phyloP scores from a whole-genome alignment of 768 basidiomycete species.

The Tricholoma furcatifolium region DNA sequence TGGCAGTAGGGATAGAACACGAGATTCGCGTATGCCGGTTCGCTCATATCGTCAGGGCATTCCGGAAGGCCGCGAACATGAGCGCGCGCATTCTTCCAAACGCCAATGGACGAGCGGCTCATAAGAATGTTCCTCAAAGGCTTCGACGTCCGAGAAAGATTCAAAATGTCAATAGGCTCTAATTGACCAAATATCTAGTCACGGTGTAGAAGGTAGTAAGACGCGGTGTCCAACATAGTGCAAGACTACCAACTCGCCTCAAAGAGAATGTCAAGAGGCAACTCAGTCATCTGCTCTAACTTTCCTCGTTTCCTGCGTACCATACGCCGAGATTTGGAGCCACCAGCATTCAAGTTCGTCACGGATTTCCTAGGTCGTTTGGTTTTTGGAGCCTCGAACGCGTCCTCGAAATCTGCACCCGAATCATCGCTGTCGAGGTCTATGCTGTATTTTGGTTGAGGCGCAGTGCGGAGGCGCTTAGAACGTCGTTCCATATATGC shows the following conservation, averaged over 20 bases:
- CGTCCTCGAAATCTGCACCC: too few species aligned
- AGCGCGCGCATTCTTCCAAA: constrained; percentile 22
- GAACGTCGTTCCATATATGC: neutral
- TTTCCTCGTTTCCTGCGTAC: neutral
- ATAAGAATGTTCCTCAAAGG: constrained; percentile 6
- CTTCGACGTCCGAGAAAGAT: constrained; percentile 20
- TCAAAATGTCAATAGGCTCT: constrained; percentile 18
- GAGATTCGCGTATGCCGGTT: constrained; percentile 24
- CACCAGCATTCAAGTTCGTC: too few species aligned
- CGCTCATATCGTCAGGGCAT: constrained; percentile 24
- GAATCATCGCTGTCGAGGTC: neutral
- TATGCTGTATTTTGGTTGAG: neutral
- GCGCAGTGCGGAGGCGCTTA: neutral
- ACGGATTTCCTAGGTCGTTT: too few species aligned
- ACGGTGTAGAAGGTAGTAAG: too few species aligned
- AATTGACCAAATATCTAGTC: constrained; percentile 22
- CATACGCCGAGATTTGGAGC: neutral
- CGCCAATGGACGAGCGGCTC: constrained; percentile 15
- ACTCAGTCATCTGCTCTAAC: neutral
- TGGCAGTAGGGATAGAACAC: constrained; percentile 18
- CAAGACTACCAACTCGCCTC: neutral
- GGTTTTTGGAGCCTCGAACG: too few species aligned
- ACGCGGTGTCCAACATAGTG: too few species aligned
- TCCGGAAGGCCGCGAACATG: constrained; percentile 19
- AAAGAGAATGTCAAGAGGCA: neutral